Base-by-base conservation (phyloP, 2,329 filamentous ascomycete genomes). In the Fusarium annulatum region DNA sequence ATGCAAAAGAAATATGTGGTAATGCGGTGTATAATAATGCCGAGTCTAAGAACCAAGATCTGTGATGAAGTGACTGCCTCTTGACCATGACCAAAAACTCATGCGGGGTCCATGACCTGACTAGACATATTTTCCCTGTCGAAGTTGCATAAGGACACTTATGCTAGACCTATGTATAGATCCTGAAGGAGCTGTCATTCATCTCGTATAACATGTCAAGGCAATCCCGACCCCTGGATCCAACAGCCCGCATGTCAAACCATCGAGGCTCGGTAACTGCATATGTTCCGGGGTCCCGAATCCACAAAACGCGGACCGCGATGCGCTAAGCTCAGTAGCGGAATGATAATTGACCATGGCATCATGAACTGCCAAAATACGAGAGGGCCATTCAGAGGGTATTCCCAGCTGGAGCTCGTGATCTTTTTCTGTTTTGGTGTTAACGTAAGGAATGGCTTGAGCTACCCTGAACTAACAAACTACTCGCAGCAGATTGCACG, bases 241-340 rank as follows among this genome's bases (percentile, higher is more conserved):
- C 11, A 16, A 16, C 14, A 18, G 34, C 51, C 15, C 23, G 51
- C 51, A 39, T 28, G 34, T 41, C 23, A 55, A 55, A 28, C 23
- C 14, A 18, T 26, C 3, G 23, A 39, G 21, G 9, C 9, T 55
- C 23, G 23, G 51, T 28, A 30, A 28, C 0, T 28, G 19, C 15
- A 41, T 2, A 39, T 15, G 34, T 12, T 55, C 51, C 51, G 51
- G 51, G 34, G 10, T 41, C 34, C 34, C 34, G 33, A 55, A n/a
- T 39, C 51, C 51, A 55, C 51, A 55, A 41, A 55, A 18, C 51
- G 34, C 51, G 51, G 51, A 55, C 51, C 51, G 51, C 51, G 51
- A 41, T 55, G 51, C 51, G 51, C 51, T 55, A 55, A 41, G 5
- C 15, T 28, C 51, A 55, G 23, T 41, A 55, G 34, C 51, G 51